Evolutionary conservation across 2,329 filamentous ascomycete species (phyloP), one percentile per base, ranked within the genome.

Genomic region (Macroventuria anomochaeta): DNA sequence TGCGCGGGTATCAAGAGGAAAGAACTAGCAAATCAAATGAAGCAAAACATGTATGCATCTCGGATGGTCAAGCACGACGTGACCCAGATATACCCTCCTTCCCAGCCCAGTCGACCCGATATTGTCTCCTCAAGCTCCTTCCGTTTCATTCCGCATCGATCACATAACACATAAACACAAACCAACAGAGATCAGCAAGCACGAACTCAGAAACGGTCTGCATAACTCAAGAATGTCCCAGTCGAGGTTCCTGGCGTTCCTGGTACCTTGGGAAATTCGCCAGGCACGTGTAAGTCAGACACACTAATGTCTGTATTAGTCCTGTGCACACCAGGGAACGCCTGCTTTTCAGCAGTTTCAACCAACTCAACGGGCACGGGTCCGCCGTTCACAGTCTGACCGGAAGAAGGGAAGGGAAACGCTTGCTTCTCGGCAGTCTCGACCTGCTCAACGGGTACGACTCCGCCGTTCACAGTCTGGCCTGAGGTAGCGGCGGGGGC

Each of bases 281-380:
- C 88, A 3, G 88, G 88, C 15, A 91, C 82, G 66, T 89, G 87
- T 43, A 91, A 74, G 65, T 87, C 82, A 48, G 85, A 86, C 37
- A 89, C 83, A 23, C 74, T 78, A 21, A 79, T 67, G 57, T 79
- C 76, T 5, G 79, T 81, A 44, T 80, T 72, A 34, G 79, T 76
- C 47, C 79, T 69, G 23, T 74, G 63, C 29, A 80, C 69, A 5
- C 82, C 84, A 11, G 81, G 79, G 6, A 80, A 77, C 59, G 81
- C 68, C 23, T 70, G 59, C 17, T 43, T 42, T 15, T 64, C 46
- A 23, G 63, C 61, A 34, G 54, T 44, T 7, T 63, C 57, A 8
- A 62, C 53, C 12, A 64, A 17, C 20, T 58, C 59, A 10, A 62
- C 57, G 28, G 63, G 61, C 32, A 64, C 62, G 26, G 61, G 59